These are phyloP conservation scores for Mangifera indica DNA, from an alignment of 345 rosid species.

Conservation along the genomic window DNA sequence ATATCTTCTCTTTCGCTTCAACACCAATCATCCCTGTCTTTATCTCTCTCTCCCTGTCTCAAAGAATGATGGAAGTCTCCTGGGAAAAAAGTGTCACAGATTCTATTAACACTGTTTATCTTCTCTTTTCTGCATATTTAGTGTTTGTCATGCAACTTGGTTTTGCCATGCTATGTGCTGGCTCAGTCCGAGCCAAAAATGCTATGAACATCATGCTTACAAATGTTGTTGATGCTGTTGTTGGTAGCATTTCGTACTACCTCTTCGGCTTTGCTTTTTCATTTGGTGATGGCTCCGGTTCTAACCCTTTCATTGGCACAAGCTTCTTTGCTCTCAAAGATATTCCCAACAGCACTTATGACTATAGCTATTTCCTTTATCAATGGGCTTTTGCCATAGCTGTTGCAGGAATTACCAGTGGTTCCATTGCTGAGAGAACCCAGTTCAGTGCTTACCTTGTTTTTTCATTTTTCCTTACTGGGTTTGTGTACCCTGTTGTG, in stretches of 20 bases:
- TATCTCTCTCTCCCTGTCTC: neutral
- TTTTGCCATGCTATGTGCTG: conserved; percentile 75
- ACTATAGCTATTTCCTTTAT: conserved; percentile 55
- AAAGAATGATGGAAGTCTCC: conserved; percentile 39
- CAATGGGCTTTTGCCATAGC: conserved; percentile 77
- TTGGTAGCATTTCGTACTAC: conserved; percentile 64
- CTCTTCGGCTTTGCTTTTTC: conserved; percentile 76
- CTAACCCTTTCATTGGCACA: conserved; percentile 61
- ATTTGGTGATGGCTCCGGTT: conserved; percentile 43
- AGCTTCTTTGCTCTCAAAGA: conserved; percentile 48
- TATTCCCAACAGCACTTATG: conserved; percentile 40
- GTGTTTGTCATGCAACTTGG: conserved; percentile 73
- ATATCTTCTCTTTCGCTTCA: conserved; percentile 9
- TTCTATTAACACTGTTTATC: conserved; percentile 57
- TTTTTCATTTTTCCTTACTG: conserved; percentile 60
- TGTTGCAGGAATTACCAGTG: conserved; percentile 64
- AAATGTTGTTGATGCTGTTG: conserved; percentile 67
- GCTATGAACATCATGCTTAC: conserved; percentile 73
- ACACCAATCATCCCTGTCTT: conserved; percentile 9
- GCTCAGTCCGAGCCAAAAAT: conserved; percentile 67
- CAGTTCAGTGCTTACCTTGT: conserved; percentile 66
- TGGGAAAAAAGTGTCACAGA: conserved; percentile 56
- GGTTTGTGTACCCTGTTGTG: conserved; percentile 61
- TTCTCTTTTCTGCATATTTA: conserved; percentile 61
- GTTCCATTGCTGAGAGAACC: conserved; percentile 72